Percentiles rank a stretch among this genome's conserved stretches.
Conservation (phyloP, 2,329 filamentous ascomycete species). For the Apiospora koreana region DNA sequence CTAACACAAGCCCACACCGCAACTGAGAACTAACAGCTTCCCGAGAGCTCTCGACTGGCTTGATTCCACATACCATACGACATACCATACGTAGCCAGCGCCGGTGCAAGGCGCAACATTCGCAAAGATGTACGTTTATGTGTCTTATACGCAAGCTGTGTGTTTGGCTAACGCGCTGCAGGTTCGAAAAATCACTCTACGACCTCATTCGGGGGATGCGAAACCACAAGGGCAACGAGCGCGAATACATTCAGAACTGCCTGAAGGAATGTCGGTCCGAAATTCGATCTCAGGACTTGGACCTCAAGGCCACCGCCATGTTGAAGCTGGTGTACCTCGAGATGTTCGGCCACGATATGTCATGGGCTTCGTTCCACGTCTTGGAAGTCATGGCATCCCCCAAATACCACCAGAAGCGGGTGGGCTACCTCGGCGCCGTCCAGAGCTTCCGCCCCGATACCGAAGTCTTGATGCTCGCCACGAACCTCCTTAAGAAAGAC, state of each 20-base stretch:
- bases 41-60: not conserved
- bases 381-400: conserved; percentile 97
- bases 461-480: conserved; percentile 95
- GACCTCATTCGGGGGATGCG: conserved; percentile 96
- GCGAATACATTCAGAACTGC: conserved; percentile 90
- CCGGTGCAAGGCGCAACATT: conserved; percentile 9
- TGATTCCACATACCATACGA: not conserved
- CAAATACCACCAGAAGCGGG: conserved; percentile 93
- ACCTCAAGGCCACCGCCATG: conserved; percentile 93
- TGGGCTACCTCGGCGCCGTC: conserved; percentile 91
- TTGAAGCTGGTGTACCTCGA: conserved; percentile 97
- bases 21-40: conserved; percentile 2
- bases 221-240: conserved; percentile 93
- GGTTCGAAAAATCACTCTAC: conserved; percentile 99
- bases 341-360: conserved; percentile 99
- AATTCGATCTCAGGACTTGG: conserved; percentile 92
- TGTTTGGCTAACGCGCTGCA: conserved; percentile 37
- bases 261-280: conserved; percentile 94
- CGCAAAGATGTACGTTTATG: not conserved
- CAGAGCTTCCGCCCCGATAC: conserved; percentile 96
- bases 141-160: conserved; percentile 65
- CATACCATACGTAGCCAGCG: not conserved
- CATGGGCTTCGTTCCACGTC: conserved; percentile 97
- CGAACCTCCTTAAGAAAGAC: conserved; percentile 96
- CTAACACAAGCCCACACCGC: conserved; percentile 7